These are phyloP conservation scores for Perilla frutescens DNA, from an alignment of 257 asterid genomes.

Conservation along the genomic window DNA sequence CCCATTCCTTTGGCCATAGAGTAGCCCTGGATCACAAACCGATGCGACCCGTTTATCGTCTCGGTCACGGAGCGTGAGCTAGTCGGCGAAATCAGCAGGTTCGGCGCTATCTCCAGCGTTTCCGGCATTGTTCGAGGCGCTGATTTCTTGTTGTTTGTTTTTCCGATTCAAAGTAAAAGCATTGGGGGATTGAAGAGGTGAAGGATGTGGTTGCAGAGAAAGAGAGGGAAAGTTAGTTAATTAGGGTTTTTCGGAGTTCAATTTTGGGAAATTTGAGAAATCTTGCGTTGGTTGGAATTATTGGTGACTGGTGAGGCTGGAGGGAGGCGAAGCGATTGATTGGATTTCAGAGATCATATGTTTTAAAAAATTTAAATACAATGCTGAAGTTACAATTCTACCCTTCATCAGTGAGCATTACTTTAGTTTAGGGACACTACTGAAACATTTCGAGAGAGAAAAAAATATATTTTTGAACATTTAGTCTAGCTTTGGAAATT, in stretches of 20 bases:
- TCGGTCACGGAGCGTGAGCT: slow-evolving; percentile 75
- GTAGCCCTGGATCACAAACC: slow-evolving; percentile 77
- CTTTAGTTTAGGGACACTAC: too few species aligned
- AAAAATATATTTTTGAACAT: too few species aligned
- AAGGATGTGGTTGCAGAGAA: not conserved
- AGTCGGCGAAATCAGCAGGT: slow-evolving; percentile 53
- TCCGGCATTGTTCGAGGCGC: slow-evolving; percentile 41
- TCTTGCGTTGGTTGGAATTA: too few species aligned
- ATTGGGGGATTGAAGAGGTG: not conserved
- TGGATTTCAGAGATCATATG: too few species aligned
- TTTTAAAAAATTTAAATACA: too few species aligned
- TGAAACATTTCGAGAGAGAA: too few species aligned
- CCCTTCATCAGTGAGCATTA: too few species aligned
- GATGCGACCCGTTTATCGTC: slow-evolving; percentile 81
- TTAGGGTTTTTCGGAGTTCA: slow-evolving; percentile 39
- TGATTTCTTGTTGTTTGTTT: not conserved
- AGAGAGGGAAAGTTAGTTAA: slow-evolving; percentile 32
- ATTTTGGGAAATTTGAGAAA: slow-evolving; percentile 6
- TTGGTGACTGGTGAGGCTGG: too few species aligned
- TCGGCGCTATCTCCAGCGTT: slow-evolving; percentile 41
- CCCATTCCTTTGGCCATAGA: slow-evolving; percentile 89
- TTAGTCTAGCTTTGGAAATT: too few species aligned
- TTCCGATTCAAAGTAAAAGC: slow-evolving; percentile 12
- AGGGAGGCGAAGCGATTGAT: too few species aligned
- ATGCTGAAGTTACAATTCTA: too few species aligned